Evolutionary conservation across 2,329 filamentous ascomycete genomes (phyloP), one percentile per base, ranked within the genome.

Genomic region (Apiospora phragmitis): DNA sequence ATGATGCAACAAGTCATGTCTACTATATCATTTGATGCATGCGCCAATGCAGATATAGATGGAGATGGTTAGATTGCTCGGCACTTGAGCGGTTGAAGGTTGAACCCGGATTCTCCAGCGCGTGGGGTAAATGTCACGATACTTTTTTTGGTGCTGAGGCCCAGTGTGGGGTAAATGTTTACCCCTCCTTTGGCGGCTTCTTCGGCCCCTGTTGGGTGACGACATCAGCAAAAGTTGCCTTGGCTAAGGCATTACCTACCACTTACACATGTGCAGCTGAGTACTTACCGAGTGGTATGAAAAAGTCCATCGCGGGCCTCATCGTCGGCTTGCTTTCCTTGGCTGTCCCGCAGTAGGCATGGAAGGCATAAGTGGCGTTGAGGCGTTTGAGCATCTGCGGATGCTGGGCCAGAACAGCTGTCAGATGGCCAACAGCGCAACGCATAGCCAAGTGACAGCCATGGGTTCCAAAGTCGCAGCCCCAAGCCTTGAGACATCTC

Each of bases 121-220:
- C 65, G 65, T 67, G 41, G 65, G 65, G 65, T 45, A 67, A 67
- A 26, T 24, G 65, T 67, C 41, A 67, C 41, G 65, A 67, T 35
- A 47, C 65, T 62, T 7, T 7, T 18, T 7, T 18, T 38, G 16
- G 29, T 38, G 55, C 32, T 62, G 29, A 35, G 29, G 29, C 24
- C 8, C 65, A 47, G n/a, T 67, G 65, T 67, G 65, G 65, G 65
- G 65, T 67, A 35, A 67, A 47, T 35, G 42, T 67, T 67, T 67
- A 67, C 65, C 65, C 65, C 55, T 62, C 55, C 32, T 59, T 59
- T 21, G 26, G 51, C 16, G 16, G 38, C 9, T n/a, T 16, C 18
- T 29, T 35, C 21, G 29, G 55, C 32, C 51, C 51, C 51, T 59
- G 51, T 35, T 29, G 51, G 51, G 8, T 62, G 18, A 35, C 55